Evolutionary conservation across 2,329 filamentous ascomycete species (phyloP).

Genomic region (Tolypocladium guangdongense): DNA sequence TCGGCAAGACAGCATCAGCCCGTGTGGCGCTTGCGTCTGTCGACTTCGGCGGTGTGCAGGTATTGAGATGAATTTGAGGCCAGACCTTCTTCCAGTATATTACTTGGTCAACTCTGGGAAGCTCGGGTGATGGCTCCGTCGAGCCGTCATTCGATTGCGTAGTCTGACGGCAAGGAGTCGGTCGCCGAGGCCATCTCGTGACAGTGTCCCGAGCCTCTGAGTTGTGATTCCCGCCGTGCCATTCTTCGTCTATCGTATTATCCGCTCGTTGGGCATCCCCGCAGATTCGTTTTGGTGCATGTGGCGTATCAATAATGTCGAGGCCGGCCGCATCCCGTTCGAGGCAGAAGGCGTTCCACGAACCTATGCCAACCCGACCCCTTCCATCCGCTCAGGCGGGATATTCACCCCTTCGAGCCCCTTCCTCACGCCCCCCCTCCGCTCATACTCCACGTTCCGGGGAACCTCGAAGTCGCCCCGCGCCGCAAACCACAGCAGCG

Average conservation of each 20-base stretch:
- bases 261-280: not conserved
- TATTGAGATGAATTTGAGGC: not conserved
- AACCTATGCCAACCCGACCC: conserved; percentile 5
- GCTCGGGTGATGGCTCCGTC: not conserved
- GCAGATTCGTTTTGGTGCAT: not conserved
- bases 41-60: not conserved
- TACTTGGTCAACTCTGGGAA: not conserved
- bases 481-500: conserved; percentile 34
- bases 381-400: conserved; percentile 13
- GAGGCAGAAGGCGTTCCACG: not conserved
- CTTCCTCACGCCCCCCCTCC: conserved; percentile 19
- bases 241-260: not conserved
- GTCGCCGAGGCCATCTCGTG: not conserved
- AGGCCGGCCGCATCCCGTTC: not conserved
- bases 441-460: conserved; percentile 31
- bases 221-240: not conserved
- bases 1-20: not conserved
- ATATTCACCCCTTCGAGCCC: conserved; percentile 25
- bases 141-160: not conserved
- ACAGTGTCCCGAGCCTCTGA: not conserved
- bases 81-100: not conserved
- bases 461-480: conserved; percentile 34
- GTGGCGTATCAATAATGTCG: not conserved
- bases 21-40: not conserved
- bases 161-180: not conserved